A percentile compares a stretch with the other conserved stretches of the same genome.
These are phyloP conservation scores for Hsuehochloa calcarea DNA, from an alignment of 176 grass and related monocot genomes.

Conservation along the genomic window DNA sequence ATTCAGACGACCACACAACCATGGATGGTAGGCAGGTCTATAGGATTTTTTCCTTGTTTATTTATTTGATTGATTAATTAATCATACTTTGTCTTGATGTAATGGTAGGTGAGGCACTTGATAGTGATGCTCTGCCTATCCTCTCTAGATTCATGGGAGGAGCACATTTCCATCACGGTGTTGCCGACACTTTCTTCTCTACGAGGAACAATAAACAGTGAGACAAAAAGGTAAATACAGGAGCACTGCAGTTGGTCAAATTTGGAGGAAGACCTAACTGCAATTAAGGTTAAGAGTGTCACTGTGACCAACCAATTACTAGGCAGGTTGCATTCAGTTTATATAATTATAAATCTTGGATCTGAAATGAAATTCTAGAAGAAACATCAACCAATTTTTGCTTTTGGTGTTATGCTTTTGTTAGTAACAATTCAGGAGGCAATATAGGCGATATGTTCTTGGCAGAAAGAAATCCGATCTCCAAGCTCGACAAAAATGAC, in stretches of 20 bases:
- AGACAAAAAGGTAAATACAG: neutral
- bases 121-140: constrained; percentile 18
- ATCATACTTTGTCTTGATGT: constrained; percentile 9
- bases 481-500: neutral
- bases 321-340: neutral
- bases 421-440: neutral
- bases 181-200: constrained; percentile 21
- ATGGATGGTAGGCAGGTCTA: constrained; percentile 18
- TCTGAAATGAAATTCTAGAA: neutral
- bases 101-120: constrained; percentile 41
- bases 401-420: neutral
- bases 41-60: neutral
- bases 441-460: constrained; percentile 1
- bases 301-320: neutral
- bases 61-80: neutral
- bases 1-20: neutral
- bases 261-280: neutral
- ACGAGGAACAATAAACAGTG: constrained; percentile 31
- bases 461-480: neutral
- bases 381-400: neutral
- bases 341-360: neutral
- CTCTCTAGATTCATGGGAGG: constrained; percentile 35
- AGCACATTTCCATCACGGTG: neutral
- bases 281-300: constrained; percentile 6
- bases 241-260: neutral